Percentiles rank a stretch among this genome's conserved stretches.
Evolutionary conservation across 1,284 basidiomycete species (phyloP).

Genomic region (Heterobasidion parviporum): DNA sequence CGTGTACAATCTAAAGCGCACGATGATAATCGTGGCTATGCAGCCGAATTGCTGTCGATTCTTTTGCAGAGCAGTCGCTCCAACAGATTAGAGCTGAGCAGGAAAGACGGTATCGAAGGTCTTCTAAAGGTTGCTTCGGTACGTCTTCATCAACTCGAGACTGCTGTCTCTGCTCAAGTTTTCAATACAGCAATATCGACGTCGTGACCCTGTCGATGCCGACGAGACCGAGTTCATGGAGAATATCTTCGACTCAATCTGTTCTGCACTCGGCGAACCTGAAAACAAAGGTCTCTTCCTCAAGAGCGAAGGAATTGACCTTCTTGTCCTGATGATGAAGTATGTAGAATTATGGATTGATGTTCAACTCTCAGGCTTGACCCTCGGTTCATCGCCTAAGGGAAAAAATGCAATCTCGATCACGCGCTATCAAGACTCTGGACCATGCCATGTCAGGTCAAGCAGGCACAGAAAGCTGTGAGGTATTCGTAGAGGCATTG

Average conservation of each 20-base stretch:
- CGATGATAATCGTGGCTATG: slow-evolving; percentile 83
- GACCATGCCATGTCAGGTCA: slow-evolving; percentile 86
- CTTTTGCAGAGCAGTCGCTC: slow-evolving; percentile 67
- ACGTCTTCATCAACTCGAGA: not conserved
- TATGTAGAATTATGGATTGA: slow-evolving; percentile 27
- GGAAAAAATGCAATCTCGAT: slow-evolving; percentile 75
- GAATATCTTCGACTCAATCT: slow-evolving; percentile 87
- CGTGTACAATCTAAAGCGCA: slow-evolving; percentile 69
- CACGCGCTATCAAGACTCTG: slow-evolving; percentile 82
- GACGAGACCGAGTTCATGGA: slow-evolving; percentile 98
- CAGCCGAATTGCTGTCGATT: slow-evolving; percentile 85
- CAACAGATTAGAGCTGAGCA: slow-evolving; percentile 59
- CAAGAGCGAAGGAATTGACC: slow-evolving; percentile 88
- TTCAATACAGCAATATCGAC: slow-evolving; percentile 70
- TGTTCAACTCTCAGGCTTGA: not conserved
- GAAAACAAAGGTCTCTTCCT: slow-evolving; percentile 78
- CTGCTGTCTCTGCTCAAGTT: not conserved
- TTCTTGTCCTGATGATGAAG: slow-evolving; percentile 97
- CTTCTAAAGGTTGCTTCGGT: slow-evolving; percentile 79
- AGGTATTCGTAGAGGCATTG: slow-evolving; percentile 79
- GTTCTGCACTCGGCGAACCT: slow-evolving; percentile 71
- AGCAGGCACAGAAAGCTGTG: slow-evolving; percentile 69
- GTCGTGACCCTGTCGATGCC: slow-evolving; percentile 71
- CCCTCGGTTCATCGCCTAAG: slow-evolving; percentile 28
- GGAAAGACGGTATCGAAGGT: slow-evolving; percentile 73